Percentiles rank a stretch among this genome's conserved stretches.
Conservation (phyloP, 1,284 basidiomycete genomes). For the Cryptococcus sp. region DNA sequence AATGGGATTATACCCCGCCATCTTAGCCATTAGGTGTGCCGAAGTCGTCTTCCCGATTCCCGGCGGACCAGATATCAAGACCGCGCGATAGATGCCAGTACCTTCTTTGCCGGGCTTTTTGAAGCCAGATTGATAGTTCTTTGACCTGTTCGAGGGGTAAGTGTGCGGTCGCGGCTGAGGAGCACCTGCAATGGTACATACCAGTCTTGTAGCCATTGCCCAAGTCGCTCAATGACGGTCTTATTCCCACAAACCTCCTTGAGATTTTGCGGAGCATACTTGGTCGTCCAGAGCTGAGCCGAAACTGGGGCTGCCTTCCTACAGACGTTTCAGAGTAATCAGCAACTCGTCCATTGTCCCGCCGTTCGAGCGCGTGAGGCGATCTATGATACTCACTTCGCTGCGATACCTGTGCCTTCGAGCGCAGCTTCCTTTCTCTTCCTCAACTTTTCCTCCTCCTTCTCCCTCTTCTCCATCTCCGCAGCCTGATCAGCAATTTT, state of each 20-base stretch:
- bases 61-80: conserved; percentile 89
- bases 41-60: conserved; percentile 98
- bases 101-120: conserved; percentile 93
- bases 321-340: neutral
- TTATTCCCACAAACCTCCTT: conserved; percentile 98
- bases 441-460: conserved; percentile 63
- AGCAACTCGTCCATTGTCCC: neutral
- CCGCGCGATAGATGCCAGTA: conserved; percentile 81
- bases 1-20: conserved; percentile 86
- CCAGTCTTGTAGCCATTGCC: conserved; percentile 86
- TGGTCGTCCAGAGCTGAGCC: conserved; percentile 86
- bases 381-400: conserved; percentile 39
- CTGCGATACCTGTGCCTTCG: conserved; percentile 40
- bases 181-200: conserved; percentile 50
- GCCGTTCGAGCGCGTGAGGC: neutral
- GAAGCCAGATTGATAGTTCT: conserved; percentile 71
- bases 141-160: conserved; percentile 60
- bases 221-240: conserved; percentile 80
- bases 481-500: conserved; percentile 62
- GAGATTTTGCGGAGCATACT: conserved; percentile 83
- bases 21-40: conserved; percentile 86
- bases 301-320: conserved; percentile 54
- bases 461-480: conserved; percentile 69
- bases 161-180: neutral
- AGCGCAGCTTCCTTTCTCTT: conserved; percentile 62